phyloP scores from a whole-genome alignment of 371 early-diverging fungal genomes.

The Blakeslea trispora region DNA sequence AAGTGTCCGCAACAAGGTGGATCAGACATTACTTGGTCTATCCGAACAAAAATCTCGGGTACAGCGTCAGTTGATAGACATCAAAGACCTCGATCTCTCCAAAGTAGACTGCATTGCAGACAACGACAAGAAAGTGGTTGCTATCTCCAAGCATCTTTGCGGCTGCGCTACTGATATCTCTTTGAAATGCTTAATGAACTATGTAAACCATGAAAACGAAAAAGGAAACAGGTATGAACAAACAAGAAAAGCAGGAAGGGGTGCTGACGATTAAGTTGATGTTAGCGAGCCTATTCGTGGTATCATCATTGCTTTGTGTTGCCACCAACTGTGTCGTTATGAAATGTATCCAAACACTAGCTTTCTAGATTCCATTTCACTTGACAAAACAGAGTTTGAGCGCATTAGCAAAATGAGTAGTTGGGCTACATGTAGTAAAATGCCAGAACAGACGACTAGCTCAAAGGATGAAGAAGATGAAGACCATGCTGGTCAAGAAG shows the following conservation, averaged over 20 bases:
- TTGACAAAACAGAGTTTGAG: slow-evolving; percentile 59
- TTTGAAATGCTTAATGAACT: slow-evolving; percentile 71
- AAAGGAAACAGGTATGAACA: slow-evolving; percentile 31
- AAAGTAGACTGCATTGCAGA: slow-evolving; percentile 43
- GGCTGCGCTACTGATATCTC: slow-evolving; percentile 93
- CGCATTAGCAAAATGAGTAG: slow-evolving; percentile 67
- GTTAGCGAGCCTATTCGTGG: slow-evolving; percentile 59
- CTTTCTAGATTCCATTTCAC: slow-evolving; percentile 55
- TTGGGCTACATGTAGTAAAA: slow-evolving; percentile 70
- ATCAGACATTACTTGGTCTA: slow-evolving; percentile 42
- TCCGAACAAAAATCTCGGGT: slow-evolving; percentile 43
- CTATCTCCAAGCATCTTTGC: slow-evolving; percentile 88
- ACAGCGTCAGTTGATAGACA: slow-evolving; percentile 76
- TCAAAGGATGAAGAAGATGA: slow-evolving; percentile 31
- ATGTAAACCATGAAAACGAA: slow-evolving; percentile 42
- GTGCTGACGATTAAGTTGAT: no score
- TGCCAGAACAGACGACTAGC: slow-evolving; percentile 5
- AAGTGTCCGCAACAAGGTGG: slow-evolving; percentile 72
- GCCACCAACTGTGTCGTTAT: slow-evolving; percentile 86
- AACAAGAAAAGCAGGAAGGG: slow-evolving; percentile 2
- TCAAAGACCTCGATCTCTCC: slow-evolving; percentile 76
- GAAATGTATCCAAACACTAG: slow-evolving; percentile 72
- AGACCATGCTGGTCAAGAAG: slow-evolving; percentile 48
- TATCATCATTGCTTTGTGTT: slow-evolving; percentile 87
- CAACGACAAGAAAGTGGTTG: slow-evolving; percentile 59